Evolutionary conservation across 2,329 filamentous ascomycete species (phyloP).

Genomic region (Neofusicoccum laricinum): DNA sequence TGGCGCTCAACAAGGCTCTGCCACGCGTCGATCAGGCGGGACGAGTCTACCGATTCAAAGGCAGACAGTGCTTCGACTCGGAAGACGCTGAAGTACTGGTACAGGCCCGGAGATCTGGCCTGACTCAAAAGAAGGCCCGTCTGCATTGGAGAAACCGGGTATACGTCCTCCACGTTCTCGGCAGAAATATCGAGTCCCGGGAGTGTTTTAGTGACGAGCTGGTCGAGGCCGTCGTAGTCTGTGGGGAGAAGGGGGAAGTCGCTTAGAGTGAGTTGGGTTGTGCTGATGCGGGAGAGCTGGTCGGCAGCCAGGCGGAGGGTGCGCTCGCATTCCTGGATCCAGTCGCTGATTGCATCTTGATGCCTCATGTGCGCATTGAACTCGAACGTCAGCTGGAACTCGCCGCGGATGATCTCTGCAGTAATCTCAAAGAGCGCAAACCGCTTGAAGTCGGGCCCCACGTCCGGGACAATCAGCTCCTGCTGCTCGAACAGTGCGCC

Average conservation of each 20-base stretch:
- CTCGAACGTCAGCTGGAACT: conserved; percentile 50
- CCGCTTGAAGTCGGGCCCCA: conserved; percentile 30
- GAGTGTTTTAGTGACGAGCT: neutral
- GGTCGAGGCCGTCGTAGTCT: neutral
- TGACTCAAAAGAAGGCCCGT: conserved; percentile 9
- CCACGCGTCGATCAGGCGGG: conserved; percentile 33
- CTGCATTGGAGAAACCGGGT: conserved; percentile 14
- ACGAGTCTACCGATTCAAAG: conserved; percentile 22
- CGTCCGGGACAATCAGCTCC: neutral
- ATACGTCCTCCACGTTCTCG: conserved; percentile 23
- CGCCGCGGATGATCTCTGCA: conserved; percentile 47
- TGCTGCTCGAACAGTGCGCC: neutral
- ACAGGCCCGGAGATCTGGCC: neutral
- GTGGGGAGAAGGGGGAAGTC: conserved; percentile 1
- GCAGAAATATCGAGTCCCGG: neutral
- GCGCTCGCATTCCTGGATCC: conserved; percentile 42
- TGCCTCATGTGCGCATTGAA: conserved; percentile 50
- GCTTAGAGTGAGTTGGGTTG: neutral
- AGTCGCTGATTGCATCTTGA: conserved; percentile 42
- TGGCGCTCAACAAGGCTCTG: conserved; percentile 35
- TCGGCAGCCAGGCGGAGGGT: conserved; percentile 32
- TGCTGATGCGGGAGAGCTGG: conserved; percentile 12
- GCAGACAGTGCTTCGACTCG: neutral
- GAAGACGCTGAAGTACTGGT: neutral
- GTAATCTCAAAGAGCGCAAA: conserved; percentile 54